Evolutionary conservation across 805 yeast genomes (phyloP).

Genomic region (Cyberlindnera xishuangbannaensis): DNA sequence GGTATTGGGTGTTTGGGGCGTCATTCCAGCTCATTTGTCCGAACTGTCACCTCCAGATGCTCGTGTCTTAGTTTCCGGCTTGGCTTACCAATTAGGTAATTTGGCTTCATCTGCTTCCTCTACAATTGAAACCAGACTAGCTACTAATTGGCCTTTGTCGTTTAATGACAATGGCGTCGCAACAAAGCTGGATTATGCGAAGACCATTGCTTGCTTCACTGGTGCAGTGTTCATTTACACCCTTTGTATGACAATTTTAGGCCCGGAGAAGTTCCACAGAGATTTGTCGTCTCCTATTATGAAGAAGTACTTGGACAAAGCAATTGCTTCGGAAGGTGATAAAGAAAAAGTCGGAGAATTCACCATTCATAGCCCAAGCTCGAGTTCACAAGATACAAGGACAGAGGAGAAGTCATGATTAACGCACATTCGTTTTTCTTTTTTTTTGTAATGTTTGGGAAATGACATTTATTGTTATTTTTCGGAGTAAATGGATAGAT

Average conservation of each 20-base stretch:
- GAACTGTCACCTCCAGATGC: constrained; percentile 65
- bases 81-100: constrained; percentile 68
- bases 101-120: constrained; percentile 66
- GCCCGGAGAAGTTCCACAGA: constrained; percentile 49
- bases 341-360: no score
- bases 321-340: constrained; percentile 4
- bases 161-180: constrained; percentile 28
- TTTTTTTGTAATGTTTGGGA: no score
- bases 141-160: constrained; percentile 51
- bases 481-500: no score
- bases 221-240: constrained; percentile 58
- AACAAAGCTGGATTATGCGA: constrained; percentile 45
- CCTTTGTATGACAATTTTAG: constrained; percentile 41
- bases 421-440: no score
- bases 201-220: constrained; percentile 64
- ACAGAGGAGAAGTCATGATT: no score
- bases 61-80: constrained; percentile 56
- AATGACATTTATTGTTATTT: no score
- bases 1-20: constrained; percentile 73
- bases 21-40: constrained; percentile 57
- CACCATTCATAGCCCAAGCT: no score
- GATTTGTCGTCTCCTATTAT: constrained; percentile 28
- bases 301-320: constrained; percentile 26
- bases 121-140: constrained; percentile 61
- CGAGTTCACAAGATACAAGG: no score